Conservation (phyloP, 2,329 filamentous ascomycete species). For the Zymoseptoria tritici region DNA sequence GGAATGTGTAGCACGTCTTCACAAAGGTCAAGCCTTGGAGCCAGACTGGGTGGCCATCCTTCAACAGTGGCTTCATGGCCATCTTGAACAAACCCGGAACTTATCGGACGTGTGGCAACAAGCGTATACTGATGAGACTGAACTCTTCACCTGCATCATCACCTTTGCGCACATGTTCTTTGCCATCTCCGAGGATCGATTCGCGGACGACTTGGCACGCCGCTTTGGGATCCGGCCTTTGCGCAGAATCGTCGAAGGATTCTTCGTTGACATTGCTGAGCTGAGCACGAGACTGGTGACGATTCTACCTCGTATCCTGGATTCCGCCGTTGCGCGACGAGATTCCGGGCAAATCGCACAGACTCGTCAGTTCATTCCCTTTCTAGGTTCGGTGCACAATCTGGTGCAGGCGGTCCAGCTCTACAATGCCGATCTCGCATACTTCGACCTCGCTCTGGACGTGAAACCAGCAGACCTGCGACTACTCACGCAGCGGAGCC, state of each 20-base stretch:
- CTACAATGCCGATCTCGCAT: background rate
- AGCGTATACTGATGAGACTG: slow-evolving; percentile 11
- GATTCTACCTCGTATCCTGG: slow-evolving; percentile 15
- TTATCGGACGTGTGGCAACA: slow-evolving; percentile 9
- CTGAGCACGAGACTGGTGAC: slow-evolving; percentile 14
- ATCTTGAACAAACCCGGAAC: slow-evolving; percentile 18
- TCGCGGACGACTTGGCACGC: background rate
- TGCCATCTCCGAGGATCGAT: background rate
- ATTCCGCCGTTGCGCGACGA: slow-evolving; percentile 13
- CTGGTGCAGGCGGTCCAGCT: slow-evolving; percentile 9
- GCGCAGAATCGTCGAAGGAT: background rate
- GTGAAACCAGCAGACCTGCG: slow-evolving; percentile 1
- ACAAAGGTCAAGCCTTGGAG: background rate
- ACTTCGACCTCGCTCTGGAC: slow-evolving; percentile 3
- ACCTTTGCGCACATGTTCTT: background rate
- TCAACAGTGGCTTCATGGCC: slow-evolving; percentile 12
- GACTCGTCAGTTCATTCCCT: slow-evolving; percentile 9
- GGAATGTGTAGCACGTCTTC: background rate
- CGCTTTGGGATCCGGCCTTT: background rate
- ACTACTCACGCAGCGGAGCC: background rate
- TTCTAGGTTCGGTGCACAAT: slow-evolving; percentile 15
- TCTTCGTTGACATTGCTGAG: slow-evolving; percentile 10
- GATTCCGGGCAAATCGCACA: slow-evolving; percentile 19
- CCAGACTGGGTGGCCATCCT: background rate
- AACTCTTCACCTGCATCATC: slow-evolving; percentile 14